These are phyloP conservation scores for Aspergillus tamarii DNA, from an alignment of 2,329 filamentous ascomycete genomes.

Conservation along the genomic window DNA sequence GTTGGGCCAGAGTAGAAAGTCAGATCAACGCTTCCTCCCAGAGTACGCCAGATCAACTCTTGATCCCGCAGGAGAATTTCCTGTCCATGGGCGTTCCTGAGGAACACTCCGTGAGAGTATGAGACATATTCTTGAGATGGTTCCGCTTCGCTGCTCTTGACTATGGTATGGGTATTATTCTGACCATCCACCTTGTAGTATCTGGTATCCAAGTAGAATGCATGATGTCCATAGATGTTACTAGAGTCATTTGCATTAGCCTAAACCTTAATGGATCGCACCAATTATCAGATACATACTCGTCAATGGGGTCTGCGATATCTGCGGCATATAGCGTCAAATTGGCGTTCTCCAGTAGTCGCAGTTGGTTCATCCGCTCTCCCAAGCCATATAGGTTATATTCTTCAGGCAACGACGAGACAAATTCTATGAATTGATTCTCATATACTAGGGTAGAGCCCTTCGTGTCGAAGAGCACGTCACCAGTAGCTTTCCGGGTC, in stretches of 20 bases:
- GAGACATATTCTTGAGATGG: slow-evolving; percentile 62
- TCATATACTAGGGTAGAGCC: slow-evolving; percentile 71
- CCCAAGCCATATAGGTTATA: slow-evolving; percentile 78
- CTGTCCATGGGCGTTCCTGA: slow-evolving; percentile 76
- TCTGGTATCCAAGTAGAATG: slow-evolving; percentile 78
- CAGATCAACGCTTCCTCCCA: slow-evolving; percentile 77
- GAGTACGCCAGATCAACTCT: slow-evolving; percentile 71
- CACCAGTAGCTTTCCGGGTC: slow-evolving; percentile 61
- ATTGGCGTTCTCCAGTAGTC: slow-evolving; percentile 73
- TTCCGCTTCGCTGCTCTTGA: slow-evolving; percentile 57
- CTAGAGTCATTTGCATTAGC: slow-evolving; percentile 18
- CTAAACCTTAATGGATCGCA: not conserved
- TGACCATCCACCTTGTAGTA: slow-evolving; percentile 64
- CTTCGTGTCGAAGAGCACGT: slow-evolving; percentile 69
- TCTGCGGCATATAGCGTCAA: slow-evolving; percentile 71
- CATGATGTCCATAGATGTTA: slow-evolving; percentile 77
- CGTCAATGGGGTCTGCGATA: slow-evolving; percentile 59
- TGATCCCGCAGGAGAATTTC: slow-evolving; percentile 68
- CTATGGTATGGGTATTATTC: slow-evolving; percentile 55
- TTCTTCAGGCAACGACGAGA: slow-evolving; percentile 65
- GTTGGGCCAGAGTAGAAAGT: slow-evolving; percentile 78
- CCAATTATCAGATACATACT: slow-evolving; percentile 28
- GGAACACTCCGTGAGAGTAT: slow-evolving; percentile 75
- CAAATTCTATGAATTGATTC: slow-evolving; percentile 77
- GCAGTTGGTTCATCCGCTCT: slow-evolving; percentile 71